Base-by-base conservation (phyloP, 192 early-diverging fungal genomes). In the Umbelopsis ramanniana region DNA sequence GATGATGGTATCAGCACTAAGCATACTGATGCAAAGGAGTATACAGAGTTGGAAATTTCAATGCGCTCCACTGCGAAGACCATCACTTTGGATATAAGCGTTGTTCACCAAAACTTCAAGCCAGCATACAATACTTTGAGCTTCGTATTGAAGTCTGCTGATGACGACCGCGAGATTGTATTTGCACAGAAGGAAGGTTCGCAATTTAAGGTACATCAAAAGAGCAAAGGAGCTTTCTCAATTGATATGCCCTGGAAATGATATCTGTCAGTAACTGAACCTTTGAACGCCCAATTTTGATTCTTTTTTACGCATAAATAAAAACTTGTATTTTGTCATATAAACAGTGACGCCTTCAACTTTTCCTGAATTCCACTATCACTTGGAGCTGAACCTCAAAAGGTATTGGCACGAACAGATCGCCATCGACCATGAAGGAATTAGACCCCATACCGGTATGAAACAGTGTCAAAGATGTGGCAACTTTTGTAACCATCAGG, bases 1-100 rank as follows among this genome's bases (percentile, higher is more conserved):
- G 86, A 88, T 57, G 86, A 88, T 52, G 86, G 86, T 19, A 70
- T 80, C 40, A 79, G 79, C 3, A 66, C 72, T 4, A 69, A 78
- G 43, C 79, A 78, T n/a, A 68, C 77, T 29, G 52, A 69, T 21
- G 79, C 68, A 14, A 43, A 52, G 22, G 73, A 71, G 26, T 80
- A 66, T 48, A 47, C 83, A 19, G 78, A 85, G 66, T 66, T 85
- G 48, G 72, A 70, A 11, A 21, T 82, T 11, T 73, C 67, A 72
- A 74, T 84, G 78, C 63, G 76, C 48, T 47, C 55, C 24, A 37
- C 15, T 24, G 78, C 35, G 1, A 68, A 33, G 14, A 52, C 45
- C 12, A 75, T 87, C 21, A 43, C 26, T 14, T 78, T 87, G 3
- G 82, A 76, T 0, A 69, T 74, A 6, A 53, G 72, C 1, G 75